Evolutionary conservation across 352 stramenopile genomes (phyloP).

Genomic region (Pythium phragmiticola): DNA sequence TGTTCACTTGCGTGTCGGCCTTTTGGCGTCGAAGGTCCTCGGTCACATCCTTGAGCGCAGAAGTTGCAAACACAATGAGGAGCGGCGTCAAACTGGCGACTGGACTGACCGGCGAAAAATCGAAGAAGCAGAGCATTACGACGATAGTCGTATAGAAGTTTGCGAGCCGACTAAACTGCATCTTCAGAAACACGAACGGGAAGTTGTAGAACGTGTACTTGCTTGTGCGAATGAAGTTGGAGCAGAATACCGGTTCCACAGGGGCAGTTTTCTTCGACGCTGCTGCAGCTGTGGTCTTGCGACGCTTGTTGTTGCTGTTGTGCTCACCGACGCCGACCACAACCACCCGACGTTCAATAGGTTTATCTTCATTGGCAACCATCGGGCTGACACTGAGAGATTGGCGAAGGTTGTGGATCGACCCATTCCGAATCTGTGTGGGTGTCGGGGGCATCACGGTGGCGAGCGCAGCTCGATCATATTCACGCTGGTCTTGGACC

Average conservation of each 20-base stretch:
- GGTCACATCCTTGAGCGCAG: constrained; percentile 82
- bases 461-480: constrained; percentile 69
- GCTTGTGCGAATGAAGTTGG: constrained; percentile 83
- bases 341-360: constrained; percentile 43
- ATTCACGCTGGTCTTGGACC: constrained; percentile 79
- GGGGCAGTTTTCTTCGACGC: constrained; percentile 21
- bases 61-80: constrained; percentile 88
- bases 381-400: constrained; percentile 62
- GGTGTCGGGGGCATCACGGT: constrained; percentile 67
- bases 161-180: constrained; percentile 88
- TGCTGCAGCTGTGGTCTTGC: constrained; percentile 28
- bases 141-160: constrained; percentile 90
- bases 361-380: constrained; percentile 35
- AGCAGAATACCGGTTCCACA: constrained; percentile 41
- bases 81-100: constrained; percentile 81
- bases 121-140: constrained; percentile 88
- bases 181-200: constrained; percentile 86
- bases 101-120: constrained; percentile 82
- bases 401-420: constrained; percentile 40
- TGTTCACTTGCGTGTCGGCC: constrained; percentile 76
- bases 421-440: constrained; percentile 19
- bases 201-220: constrained; percentile 93
- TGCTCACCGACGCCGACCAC: constrained; percentile 33
- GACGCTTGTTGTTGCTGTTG: constrained; percentile 22
- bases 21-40: constrained; percentile 83